Conservation (phyloP, 257 asterid genomes). For the Primulina tabacum region DNA sequence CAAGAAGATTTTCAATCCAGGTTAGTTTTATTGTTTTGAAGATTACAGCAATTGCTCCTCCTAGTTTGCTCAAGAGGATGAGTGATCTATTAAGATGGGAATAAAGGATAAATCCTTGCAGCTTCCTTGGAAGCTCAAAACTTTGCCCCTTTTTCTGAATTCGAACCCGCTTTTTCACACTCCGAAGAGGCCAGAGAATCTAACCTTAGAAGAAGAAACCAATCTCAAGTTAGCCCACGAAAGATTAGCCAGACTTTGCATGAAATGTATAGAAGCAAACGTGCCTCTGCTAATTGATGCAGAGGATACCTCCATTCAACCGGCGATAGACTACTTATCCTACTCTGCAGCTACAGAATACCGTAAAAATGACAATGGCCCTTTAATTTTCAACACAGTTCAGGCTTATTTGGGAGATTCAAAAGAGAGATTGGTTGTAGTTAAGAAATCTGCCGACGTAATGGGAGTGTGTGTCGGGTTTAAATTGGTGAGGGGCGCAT, state of each 20-base stretch:
- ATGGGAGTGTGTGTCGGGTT: constrained; percentile 62
- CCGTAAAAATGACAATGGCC: constrained; percentile 32
- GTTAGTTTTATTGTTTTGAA: constrained; percentile 84
- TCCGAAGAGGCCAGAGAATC: constrained; percentile 37
- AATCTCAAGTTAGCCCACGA: constrained; percentile 45
- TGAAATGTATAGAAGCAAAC: constrained; percentile 32
- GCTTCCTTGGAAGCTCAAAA: constrained; percentile 74
- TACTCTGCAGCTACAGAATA: constrained; percentile 56
- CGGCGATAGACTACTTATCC: constrained; percentile 74
- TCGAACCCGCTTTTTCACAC: constrained; percentile 83
- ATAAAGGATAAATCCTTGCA: constrained; percentile 38
- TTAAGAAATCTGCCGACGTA: constrained; percentile 56
- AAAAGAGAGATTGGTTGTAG: constrained; percentile 43
- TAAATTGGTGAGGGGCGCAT: constrained; percentile 84
- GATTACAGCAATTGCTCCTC: constrained; percentile 73
- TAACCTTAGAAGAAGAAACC: constrained; percentile 53
- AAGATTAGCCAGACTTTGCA: constrained; percentile 48
- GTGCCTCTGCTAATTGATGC: constrained; percentile 77
- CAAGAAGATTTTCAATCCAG: constrained; percentile 31
- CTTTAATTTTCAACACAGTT: constrained; percentile 64
- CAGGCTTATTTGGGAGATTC: constrained; percentile 81
- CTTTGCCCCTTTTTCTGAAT: constrained; percentile 56
- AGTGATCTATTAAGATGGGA: constrained; percentile 86
- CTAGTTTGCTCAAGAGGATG: constrained; percentile 52
- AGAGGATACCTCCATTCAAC: constrained; percentile 72